Evolutionary conservation across 2,329 filamentous ascomycete genomes (phyloP).

Genomic region (Aspergillus fumigatiaffinis): DNA sequence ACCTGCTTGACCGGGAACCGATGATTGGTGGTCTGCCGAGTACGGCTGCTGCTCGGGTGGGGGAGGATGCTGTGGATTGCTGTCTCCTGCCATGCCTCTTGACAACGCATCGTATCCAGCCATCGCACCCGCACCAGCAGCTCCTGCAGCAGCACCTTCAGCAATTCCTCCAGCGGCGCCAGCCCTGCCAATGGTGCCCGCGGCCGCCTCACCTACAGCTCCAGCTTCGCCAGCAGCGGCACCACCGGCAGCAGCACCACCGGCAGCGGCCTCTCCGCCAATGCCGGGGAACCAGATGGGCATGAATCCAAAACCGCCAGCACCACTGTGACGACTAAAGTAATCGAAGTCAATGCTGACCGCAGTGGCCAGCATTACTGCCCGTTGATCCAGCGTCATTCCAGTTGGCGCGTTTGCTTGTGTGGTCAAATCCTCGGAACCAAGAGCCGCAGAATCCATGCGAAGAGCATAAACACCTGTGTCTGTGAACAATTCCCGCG

Average conservation of each 20-base stretch:
- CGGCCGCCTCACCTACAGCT: conserved; percentile 34
- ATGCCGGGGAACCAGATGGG: conserved; percentile 50
- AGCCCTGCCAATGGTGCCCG: conserved; percentile 35
- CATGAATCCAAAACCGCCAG: conserved; percentile 47
- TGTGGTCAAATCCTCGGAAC: conserved; percentile 31
- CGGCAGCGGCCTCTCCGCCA: conserved; percentile 39
- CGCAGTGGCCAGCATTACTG: conserved; percentile 63
- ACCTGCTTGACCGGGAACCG: conserved; percentile 14
- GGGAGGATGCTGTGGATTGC: conserved; percentile 11
- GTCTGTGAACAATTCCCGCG: conserved; percentile 62
- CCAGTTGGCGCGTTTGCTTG: conserved; percentile 34
- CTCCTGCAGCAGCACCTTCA: conserved; percentile 42
- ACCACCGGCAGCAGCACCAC: conserved; percentile 38
- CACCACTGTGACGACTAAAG: conserved; percentile 57
- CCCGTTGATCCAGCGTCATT: conserved; percentile 63
- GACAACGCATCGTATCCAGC: conserved; percentile 63
- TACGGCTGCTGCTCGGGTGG: conserved; percentile 13
- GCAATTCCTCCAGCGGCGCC: conserved; percentile 39
- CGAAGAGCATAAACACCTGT: conserved; percentile 62
- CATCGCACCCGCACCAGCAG: conserved; percentile 55
- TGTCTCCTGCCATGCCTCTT: conserved; percentile 41
- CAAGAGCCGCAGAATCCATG: conserved; percentile 57
- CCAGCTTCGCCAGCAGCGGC: conserved; percentile 36
- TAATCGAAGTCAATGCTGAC: conserved; percentile 65
- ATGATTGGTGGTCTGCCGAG: conserved; percentile 14